Percentiles rank a stretch among this genome's conserved stretches.
Conservation (phyloP, 495 filamentous ascomycete genomes). For the Hypoxylon cercidicola region DNA sequence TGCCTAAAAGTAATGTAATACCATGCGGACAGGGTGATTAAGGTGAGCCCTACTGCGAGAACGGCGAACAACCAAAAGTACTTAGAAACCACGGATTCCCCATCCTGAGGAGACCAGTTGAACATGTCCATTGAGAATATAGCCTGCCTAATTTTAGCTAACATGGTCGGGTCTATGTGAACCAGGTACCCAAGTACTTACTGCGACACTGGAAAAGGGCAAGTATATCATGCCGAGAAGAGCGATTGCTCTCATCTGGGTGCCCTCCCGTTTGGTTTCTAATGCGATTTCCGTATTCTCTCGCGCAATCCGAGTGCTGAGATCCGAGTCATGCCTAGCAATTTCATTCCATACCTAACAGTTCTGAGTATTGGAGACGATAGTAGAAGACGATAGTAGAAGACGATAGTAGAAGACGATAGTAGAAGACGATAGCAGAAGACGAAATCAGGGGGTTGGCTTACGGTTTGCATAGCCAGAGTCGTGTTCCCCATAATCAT, state of each 20-base stretch:
- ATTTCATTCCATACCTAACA: slow-evolving; percentile 38
- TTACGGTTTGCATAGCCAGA: slow-evolving; percentile 38
- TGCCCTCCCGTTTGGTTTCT: slow-evolving; percentile 25
- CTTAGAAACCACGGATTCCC: slow-evolving; percentile 27
- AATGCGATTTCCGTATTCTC: slow-evolving; percentile 24
- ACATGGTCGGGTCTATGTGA: neutral
- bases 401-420: too few species aligned
- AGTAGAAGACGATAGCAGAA: too few species aligned
- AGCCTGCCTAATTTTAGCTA: slow-evolving; percentile 15
- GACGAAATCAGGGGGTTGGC: neutral
- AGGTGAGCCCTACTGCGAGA: slow-evolving; percentile 26
- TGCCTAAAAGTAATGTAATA: slow-evolving; percentile 11
- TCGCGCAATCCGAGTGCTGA: slow-evolving; percentile 30
- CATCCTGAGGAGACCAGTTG: slow-evolving; percentile 20
- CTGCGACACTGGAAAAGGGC: slow-evolving; percentile 27
- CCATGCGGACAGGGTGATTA: slow-evolving; percentile 24
- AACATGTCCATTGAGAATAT: slow-evolving; percentile 37
- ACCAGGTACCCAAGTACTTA: slow-evolving; percentile 6
- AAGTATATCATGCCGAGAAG: slow-evolving; percentile 35
- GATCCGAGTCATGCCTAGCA: slow-evolving; percentile 27
- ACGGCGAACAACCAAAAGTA: slow-evolving; percentile 27
- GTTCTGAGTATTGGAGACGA: slow-evolving; percentile 6
- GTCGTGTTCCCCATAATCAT: slow-evolving; percentile 35
- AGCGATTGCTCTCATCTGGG: slow-evolving; percentile 36
- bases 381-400: too few species aligned